Evolutionary conservation across 345 rosid genomes (phyloP).

Genomic region (Hibiscus syriacus): DNA sequence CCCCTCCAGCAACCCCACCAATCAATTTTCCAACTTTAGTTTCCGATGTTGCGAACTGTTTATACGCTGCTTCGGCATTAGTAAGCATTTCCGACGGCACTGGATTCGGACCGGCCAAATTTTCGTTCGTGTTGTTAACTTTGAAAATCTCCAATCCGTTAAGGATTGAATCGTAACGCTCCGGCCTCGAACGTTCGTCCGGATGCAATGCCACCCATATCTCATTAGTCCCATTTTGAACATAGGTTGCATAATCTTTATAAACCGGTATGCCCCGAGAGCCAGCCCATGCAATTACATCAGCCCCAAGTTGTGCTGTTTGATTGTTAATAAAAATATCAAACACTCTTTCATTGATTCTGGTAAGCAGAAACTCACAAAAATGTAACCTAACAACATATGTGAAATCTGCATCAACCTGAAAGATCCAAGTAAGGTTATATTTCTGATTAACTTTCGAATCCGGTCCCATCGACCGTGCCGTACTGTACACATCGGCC

Average conservation of each 20-base stretch:
- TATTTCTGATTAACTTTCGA: conserved; percentile 22
- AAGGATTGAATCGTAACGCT: conserved; percentile 34
- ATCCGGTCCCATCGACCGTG: conserved; percentile 45
- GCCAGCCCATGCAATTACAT: conserved; percentile 44
- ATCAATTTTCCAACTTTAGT: conserved; percentile 9
- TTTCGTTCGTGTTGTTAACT: conserved; percentile 26
- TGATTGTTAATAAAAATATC: conserved; percentile 44
- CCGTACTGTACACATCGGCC: conserved; percentile 29
- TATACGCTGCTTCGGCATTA: conserved; percentile 11
- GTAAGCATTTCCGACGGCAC: conserved; percentile 33
- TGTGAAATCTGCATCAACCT: conserved; percentile 44
- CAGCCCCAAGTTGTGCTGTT: conserved; percentile 36
- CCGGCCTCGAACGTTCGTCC: conserved; percentile 20
- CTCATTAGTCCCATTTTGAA: conserved; percentile 13
- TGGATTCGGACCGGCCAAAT: conserved; percentile 50
- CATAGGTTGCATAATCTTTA: conserved; percentile 41
- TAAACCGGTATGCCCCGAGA: conserved; percentile 29
- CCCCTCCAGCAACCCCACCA: conserved; percentile 36
- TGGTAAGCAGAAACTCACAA: conserved; percentile 32
- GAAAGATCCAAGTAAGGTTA: conserved; percentile 53
- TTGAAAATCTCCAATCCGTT: conserved; percentile 61
- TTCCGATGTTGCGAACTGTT: conserved; percentile 9
- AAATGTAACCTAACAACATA: conserved; percentile 53
- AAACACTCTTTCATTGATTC: conserved; percentile 42
- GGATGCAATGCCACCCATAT: conserved; percentile 51